These are phyloP conservation scores for Oryza glumipatula DNA, from an alignment of 176 grass and related monocot species.

Conservation along the genomic window DNA sequence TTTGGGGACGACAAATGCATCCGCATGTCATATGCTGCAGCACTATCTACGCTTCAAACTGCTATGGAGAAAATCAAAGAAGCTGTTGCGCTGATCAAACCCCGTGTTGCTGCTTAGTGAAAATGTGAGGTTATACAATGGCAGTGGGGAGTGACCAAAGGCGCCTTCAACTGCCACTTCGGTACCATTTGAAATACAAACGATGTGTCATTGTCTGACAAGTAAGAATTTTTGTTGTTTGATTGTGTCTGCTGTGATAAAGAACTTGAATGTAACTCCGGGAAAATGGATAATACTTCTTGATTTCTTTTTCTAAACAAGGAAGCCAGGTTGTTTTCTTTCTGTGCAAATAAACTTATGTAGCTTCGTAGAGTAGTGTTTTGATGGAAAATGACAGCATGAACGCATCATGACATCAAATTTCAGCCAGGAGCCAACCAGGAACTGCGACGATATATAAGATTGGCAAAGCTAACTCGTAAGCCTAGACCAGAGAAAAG, in stretches of 20 bases:
- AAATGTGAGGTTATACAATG: not conserved
- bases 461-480: not conserved
- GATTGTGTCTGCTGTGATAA: not conserved
- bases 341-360: not conserved
- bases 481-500: not conserved
- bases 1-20: slow-evolving; percentile 74
- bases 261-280: not conserved
- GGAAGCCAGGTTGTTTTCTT: not conserved
- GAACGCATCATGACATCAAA: not conserved
- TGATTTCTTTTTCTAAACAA: not conserved
- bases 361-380: not conserved
- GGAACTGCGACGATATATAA: not conserved
- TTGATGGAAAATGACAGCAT: slow-evolving; percentile 10
- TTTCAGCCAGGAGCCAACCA: not conserved
- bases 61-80: slow-evolving; percentile 61
- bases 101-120: slow-evolving; percentile 52
- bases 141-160: slow-evolving; percentile 1
- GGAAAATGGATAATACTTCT: not conserved
- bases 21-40: slow-evolving; percentile 70
- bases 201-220: not conserved
- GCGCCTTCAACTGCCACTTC: not conserved
- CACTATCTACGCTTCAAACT: slow-evolving; percentile 57
- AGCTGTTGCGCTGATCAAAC: slow-evolving; percentile 51
- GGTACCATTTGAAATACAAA: not conserved
- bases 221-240: not conserved